Percentiles rank a stretch among this genome's conserved stretches.
Evolutionary conservation across 192 early-diverging fungal species (phyloP).

Genomic region (Coemansia sp.): DNA sequence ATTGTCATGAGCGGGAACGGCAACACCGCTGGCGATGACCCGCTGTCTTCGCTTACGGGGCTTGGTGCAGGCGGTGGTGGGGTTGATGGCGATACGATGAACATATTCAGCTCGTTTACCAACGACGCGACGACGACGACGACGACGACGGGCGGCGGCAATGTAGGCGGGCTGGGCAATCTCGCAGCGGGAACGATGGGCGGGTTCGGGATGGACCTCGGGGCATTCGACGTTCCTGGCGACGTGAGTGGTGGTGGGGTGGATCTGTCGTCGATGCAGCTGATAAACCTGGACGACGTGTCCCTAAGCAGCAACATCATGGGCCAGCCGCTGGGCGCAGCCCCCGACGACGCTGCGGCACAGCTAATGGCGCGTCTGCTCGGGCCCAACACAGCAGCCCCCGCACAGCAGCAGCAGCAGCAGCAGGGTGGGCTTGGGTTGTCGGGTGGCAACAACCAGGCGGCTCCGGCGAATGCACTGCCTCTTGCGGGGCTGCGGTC

Average conservation of each 20-base stretch:
- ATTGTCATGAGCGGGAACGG: conserved; percentile 8
- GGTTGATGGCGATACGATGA: conserved; percentile 28
- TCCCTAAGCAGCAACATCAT: conserved; percentile 1
- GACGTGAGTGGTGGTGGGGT: not conserved
- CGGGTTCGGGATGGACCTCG: conserved; percentile 38
- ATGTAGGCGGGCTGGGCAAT: conserved; percentile 9
- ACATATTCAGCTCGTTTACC: conserved; percentile 43
- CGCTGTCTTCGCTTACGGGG: conserved; percentile 30
- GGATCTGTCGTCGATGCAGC: conserved; percentile 43
- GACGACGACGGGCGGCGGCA: not conserved
- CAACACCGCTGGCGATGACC: conserved; percentile 11
- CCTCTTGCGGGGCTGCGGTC: not conserved
- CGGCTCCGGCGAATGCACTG: not conserved
- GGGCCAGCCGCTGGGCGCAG: not conserved
- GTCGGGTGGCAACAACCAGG: not conserved
- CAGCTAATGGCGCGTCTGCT: conserved; percentile 38
- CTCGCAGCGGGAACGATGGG: conserved; percentile 21
- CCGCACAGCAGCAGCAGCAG: not conserved
- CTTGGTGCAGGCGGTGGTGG: conserved; percentile 18
- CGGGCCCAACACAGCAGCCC: conserved; percentile 5
- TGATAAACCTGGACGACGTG: conserved; percentile 32
- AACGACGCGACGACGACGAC: conserved; percentile 17
- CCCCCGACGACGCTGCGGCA: conserved; percentile 20
- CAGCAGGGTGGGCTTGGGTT: not conserved
- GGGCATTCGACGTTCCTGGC: conserved; percentile 21